A percentile compares a stretch with the other conserved stretches of the same genome.
Conservation (phyloP, 2,329 filamentous ascomycete species). For the Juglanconis juglandina region DNA sequence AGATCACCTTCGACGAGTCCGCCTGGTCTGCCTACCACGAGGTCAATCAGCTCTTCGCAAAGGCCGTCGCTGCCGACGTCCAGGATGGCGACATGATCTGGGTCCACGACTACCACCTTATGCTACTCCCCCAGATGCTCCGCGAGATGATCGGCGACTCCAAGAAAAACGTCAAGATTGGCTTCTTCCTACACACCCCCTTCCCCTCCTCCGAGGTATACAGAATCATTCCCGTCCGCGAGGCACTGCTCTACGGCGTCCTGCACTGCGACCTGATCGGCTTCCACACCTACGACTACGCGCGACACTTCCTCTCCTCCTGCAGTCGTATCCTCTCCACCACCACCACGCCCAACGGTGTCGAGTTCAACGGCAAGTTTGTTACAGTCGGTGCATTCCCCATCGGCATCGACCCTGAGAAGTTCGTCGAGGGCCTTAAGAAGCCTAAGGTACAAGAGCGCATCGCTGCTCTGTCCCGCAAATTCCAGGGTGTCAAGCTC, state of each 20-base stretch:
- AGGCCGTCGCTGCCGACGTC: slow-evolving; percentile 80
- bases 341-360: slow-evolving; percentile 84
- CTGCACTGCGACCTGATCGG: slow-evolving; percentile 93
- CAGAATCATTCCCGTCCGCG: slow-evolving; percentile 87
- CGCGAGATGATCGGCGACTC: slow-evolving; percentile 78
- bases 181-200: slow-evolving; percentile 96
- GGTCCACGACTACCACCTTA: slow-evolving; percentile 98
- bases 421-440: slow-evolving; percentile 85
- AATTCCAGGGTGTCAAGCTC: slow-evolving; percentile 93
- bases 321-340: slow-evolving; percentile 88
- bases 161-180: slow-evolving; percentile 92
- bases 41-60: slow-evolving; percentile 88
- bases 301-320: slow-evolving; percentile 93
- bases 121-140: slow-evolving; percentile 94
- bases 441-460: slow-evolving; percentile 83
- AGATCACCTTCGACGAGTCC: slow-evolving; percentile 95
- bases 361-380: slow-evolving; percentile 84
- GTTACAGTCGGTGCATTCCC: slow-evolving; percentile 93
- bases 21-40: slow-evolving; percentile 92
- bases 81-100: slow-evolving; percentile 93
- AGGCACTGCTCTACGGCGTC: slow-evolving; percentile 81
- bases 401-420: slow-evolving; percentile 96
- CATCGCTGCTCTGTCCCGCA: slow-evolving; percentile 78
- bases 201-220: slow-evolving; percentile 98
- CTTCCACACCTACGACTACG: slow-evolving; percentile 98